A percentile compares a stretch with the other conserved stretches of the same genome.
These are phyloP conservation scores for Botrytis porri DNA, from an alignment of 2,329 filamentous ascomycete genomes.

Conservation along the genomic window DNA sequence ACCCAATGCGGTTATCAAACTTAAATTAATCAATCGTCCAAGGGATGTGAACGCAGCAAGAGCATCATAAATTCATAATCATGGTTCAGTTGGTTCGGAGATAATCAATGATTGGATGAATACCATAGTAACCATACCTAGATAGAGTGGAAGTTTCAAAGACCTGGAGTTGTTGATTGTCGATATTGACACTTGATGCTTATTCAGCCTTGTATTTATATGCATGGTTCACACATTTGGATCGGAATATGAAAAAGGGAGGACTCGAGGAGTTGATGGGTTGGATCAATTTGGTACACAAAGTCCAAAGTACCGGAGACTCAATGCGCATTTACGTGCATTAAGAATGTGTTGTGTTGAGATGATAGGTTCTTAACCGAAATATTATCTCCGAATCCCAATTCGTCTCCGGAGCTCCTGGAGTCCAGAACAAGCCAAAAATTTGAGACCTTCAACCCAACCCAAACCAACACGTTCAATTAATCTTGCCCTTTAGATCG, in stretches of 20 bases:
- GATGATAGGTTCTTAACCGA: not conserved
- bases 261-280: not conserved
- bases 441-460: not conserved
- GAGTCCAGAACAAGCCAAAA: conserved; percentile 2
- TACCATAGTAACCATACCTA: not conserved
- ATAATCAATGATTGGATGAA: not conserved
- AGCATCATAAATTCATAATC: too few species aligned
- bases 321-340: not conserved
- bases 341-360: not conserved
- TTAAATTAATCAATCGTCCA: not conserved
- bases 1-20: not conserved
- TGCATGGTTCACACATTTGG: not conserved
- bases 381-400: not conserved
- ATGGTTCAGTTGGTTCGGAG: not conserved
- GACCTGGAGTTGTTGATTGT: not conserved
- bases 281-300: not conserved
- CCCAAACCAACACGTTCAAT: not conserved
- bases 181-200: not conserved
- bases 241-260: not conserved
- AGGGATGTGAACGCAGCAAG: not conserved
- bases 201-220: conserved; percentile 6
- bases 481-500: not conserved
- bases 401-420: conserved; percentile 1
- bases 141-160: not conserved
- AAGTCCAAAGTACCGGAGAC: not conserved